Conservation (phyloP, 2,329 filamentous ascomycete genomes). For the Pseudopithomyces chartarum region DNA sequence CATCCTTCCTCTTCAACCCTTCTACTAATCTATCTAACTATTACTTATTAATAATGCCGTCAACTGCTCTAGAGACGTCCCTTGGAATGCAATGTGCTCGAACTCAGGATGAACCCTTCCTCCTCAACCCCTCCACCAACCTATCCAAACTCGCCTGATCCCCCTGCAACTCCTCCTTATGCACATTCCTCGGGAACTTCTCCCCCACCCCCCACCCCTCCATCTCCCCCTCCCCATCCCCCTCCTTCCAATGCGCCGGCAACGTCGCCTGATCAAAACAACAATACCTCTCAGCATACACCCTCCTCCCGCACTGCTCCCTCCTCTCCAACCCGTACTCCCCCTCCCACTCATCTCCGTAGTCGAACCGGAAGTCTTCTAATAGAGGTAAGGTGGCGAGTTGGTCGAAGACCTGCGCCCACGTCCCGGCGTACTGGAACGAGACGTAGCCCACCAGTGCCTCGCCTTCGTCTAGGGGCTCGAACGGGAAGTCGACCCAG, state of each 20-base stretch:
- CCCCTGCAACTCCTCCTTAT: conserved; percentile 7
- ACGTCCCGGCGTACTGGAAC: neutral
- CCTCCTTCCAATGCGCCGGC: conserved; percentile 14
- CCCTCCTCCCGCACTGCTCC: neutral
- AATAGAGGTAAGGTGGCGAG: neutral
- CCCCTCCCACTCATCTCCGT: too few relatives aligned
- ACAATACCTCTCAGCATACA: conserved; percentile 9
- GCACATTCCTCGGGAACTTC: neutral
- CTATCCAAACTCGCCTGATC: conserved; percentile 13
- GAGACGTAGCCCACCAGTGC: neutral
- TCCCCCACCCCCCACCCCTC: neutral
- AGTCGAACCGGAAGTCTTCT: conserved; percentile 5
- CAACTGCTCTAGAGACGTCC: too few relatives aligned
- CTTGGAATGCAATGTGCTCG: too few relatives aligned
- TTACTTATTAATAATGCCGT: too few relatives aligned
- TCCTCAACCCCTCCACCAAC: neutral
- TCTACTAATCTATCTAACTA: conserved; percentile 7
- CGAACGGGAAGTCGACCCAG: neutral
- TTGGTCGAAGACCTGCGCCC: neutral
- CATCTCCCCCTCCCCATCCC: conserved; percentile 4
- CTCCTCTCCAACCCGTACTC: neutral
- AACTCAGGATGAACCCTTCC: too few relatives aligned
- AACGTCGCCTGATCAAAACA: conserved; percentile 12
- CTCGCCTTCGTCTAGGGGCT: neutral
- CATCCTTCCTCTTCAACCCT: neutral